phyloP scores from a whole-genome alignment of 306 rosid species.

The Vigna hirtella region DNA sequence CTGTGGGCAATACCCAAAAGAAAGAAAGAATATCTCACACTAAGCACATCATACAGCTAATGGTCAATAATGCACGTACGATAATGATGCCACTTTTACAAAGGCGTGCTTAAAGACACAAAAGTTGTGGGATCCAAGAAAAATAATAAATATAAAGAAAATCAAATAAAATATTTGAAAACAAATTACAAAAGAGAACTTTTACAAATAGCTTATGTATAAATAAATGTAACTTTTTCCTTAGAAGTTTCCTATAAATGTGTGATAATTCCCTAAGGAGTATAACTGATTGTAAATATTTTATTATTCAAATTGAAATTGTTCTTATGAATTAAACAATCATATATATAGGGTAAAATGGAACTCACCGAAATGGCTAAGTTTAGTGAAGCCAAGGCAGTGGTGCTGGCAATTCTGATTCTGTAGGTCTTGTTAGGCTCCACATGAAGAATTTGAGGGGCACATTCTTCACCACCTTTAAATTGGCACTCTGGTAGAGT shows the following conservation, averaged over 20 bases:
- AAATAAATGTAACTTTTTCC: too few species aligned
- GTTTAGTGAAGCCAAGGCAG: conserved; percentile 82
- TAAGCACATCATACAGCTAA: conserved; percentile 14
- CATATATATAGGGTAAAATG: too few species aligned
- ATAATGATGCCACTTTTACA: neutral
- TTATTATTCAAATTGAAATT: too few species aligned
- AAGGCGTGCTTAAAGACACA: conserved; percentile 1
- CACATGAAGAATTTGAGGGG: conserved; percentile 69
- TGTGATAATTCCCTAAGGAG: too few species aligned
- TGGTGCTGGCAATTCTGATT: conserved; percentile 78
- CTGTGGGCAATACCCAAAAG: too few species aligned
- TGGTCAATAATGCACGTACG: neutral
- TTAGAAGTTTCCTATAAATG: too few species aligned
- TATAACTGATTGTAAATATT: too few species aligned
- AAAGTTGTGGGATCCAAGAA: neutral
- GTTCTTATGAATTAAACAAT: too few species aligned
- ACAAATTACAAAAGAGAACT: too few species aligned
- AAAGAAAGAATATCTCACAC: neutral
- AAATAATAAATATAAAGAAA: neutral
- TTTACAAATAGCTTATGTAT: too few species aligned
- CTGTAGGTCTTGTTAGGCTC: conserved; percentile 49
- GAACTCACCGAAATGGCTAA: conserved; percentile 74
- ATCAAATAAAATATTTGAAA: too few species aligned
- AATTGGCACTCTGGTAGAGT: conserved; percentile 50
- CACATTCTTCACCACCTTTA: conserved; percentile 71